Percentiles rank a stretch among this genome's conserved stretches.
These are phyloP conservation scores for Rubia peregrina DNA, from an alignment of 305 asterid genomes.

Conservation along the genomic window DNA sequence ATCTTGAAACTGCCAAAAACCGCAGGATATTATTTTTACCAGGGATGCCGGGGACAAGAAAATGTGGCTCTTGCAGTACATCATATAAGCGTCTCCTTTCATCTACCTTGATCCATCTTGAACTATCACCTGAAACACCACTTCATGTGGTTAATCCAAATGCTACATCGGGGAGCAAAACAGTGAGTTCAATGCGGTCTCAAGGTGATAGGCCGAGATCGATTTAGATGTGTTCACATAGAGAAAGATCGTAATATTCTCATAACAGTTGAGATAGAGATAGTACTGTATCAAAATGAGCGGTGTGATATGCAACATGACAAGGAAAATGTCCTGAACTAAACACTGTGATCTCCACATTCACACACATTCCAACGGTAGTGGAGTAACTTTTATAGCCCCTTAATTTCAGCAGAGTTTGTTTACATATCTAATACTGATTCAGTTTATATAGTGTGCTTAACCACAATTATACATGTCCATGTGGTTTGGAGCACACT, in stretches of 20 bases:
- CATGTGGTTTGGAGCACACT: neutral
- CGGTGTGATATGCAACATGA: too few relatives aligned
- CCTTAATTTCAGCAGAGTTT: neutral
- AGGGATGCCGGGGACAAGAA: conserved; percentile 71
- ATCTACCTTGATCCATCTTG: conserved; percentile 59
- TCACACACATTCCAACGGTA: too few relatives aligned
- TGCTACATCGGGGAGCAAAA: neutral
- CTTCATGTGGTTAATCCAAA: neutral
- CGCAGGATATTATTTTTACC: conserved; percentile 29
- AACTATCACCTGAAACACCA: conserved; percentile 34
- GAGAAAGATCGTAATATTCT: neutral
- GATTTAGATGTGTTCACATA: neutral
- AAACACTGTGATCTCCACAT: too few relatives aligned
- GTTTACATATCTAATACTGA: neutral
- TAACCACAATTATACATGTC: neutral
- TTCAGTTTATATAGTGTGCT: neutral
- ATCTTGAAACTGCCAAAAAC: conserved; percentile 10
- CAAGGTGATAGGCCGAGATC: too few relatives aligned
- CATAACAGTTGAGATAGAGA: too few relatives aligned
- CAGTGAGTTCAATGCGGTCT: neutral
- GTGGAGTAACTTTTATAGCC: neutral
- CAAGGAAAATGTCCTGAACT: too few relatives aligned
- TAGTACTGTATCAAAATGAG: too few relatives aligned
- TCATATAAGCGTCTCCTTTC: conserved; percentile 68
- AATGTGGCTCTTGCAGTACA: conserved; percentile 49